A percentile compares a stretch with the other conserved stretches of the same genome.
Conservation (phyloP, 371 early-diverging fungal species). For the Parasitella parasitica region DNA sequence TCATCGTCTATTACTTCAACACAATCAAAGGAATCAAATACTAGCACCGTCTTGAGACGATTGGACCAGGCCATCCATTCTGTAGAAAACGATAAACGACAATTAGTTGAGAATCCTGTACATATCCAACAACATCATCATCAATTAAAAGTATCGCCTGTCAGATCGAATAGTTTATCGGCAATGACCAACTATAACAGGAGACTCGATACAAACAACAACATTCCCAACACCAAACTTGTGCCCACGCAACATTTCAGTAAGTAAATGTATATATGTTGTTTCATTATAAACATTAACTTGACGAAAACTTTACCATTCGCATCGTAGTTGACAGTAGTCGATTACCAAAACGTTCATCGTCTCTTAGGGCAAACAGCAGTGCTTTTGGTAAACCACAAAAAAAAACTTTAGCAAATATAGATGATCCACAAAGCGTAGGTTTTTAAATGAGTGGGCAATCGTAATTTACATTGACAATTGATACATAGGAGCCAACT, state of each 20-base stretch:
- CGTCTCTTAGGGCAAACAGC: slow-evolving; percentile 15
- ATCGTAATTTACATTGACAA: not conserved
- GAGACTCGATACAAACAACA: not conserved
- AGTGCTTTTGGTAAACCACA: slow-evolving; percentile 23
- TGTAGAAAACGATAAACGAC: slow-evolving; percentile 25
- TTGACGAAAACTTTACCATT: not conserved
- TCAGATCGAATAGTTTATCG: slow-evolving; percentile 18
- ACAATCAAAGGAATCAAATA: slow-evolving; percentile 8
- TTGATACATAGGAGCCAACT: not conserved
- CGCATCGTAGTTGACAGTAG: not conserved
- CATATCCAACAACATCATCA: not conserved
- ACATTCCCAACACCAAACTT: not conserved
- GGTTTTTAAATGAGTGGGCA: not conserved
- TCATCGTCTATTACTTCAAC: not conserved
- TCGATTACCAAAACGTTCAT: slow-evolving; percentile 12
- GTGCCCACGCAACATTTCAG: not conserved
- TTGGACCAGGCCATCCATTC: slow-evolving; percentile 29
- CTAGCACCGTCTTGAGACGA: slow-evolving; percentile 23
- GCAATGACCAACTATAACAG: not conserved
- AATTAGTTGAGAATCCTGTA: not conserved
- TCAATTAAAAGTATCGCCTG: not conserved
- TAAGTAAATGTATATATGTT: not conserved
- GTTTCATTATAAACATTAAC: no score
- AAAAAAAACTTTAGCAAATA: slow-evolving; percentile 25
- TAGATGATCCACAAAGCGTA: slow-evolving; percentile 43